Evolutionary conservation across 208 protist species (phyloP).

Genomic region (Trypanosomatidae sp.): DNA sequence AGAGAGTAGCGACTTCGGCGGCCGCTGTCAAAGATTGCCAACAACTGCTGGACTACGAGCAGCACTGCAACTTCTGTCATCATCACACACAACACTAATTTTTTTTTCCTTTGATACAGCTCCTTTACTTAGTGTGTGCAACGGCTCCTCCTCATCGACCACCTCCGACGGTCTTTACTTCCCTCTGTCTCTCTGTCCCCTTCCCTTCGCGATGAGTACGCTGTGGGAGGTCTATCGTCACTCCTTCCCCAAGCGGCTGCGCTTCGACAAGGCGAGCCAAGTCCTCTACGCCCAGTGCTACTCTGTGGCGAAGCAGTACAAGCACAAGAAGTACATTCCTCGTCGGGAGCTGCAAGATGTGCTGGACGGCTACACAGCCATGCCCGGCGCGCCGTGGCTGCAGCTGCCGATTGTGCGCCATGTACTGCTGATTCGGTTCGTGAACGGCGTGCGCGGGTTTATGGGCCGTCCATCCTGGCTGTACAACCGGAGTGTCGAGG

Average conservation of each 20-base stretch:
- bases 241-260: constrained; percentile 77
- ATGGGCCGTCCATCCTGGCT: constrained; percentile 68
- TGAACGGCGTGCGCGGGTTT: constrained; percentile 59
- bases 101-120: no score
- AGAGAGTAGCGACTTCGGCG: no score
- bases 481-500: constrained; percentile 67
- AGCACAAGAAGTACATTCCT: constrained; percentile 80
- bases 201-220: constrained; percentile 59
- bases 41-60: no score
- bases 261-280: constrained; percentile 79
- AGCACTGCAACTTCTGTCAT: no score
- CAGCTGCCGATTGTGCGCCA: constrained; percentile 84
- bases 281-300: constrained; percentile 81
- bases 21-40: no score
- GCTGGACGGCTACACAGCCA: constrained; percentile 47
- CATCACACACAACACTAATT: no score
- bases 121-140: no score
- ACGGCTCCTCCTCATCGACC: no score
- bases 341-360: constrained; percentile 58
- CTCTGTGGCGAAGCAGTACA: constrained; percentile 56
- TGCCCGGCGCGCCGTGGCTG: constrained; percentile 65
- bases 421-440: constrained; percentile 61
- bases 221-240: constrained; percentile 64
- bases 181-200: neutral
- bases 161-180: no score